Evolutionary conservation across 371 early-diverging fungal genomes (phyloP), one percentile per base, ranked within the genome.

Genomic region (Mucor circinelloides): DNA sequence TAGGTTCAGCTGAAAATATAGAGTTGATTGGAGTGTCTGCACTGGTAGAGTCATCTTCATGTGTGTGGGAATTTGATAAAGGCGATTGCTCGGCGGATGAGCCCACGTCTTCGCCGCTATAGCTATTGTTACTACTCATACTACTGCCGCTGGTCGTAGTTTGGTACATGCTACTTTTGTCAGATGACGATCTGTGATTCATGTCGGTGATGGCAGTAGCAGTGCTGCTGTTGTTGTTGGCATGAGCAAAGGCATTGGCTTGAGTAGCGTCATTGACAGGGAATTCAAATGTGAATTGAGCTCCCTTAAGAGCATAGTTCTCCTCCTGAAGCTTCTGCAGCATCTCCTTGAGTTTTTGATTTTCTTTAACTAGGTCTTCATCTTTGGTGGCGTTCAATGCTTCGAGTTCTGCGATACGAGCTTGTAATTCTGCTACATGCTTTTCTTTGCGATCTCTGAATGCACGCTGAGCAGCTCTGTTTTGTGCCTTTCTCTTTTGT

Each of bases 381-480:
- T 75, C 63, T 64, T 72, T 70, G 28, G 62, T 69, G 38, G 71
- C 70, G 21, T 61, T 56, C 6, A 67, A 28, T 40, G 84, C 86
- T 40, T 86, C 84, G 15, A 93, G 79, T 34, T 87, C 88, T 48
- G 81, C 82, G 60, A 93, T 89, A 19, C 84, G 79, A 42, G 80
- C 85, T 61, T 91, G 89, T 10, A 92, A 72, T 30, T 85, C 82
- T 57, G 83, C 71, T 25, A 91, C 84, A 70, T 91, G 87, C 59
- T 85, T 79, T 63, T 91, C 90, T 76, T 89, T 89, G 57, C 93
- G 87, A 63, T 92, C 90, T 54, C 93, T 81, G 70, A 92, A 92
- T 0, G 93, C 93, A 13, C 92, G 80, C 71, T 92, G 93, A 12
- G 93, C 93, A 12, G 90, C 91, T 58, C 93, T 77, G 69, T 92